Conservation (phyloP, 169 alveolate genomes). For the Eimeria zaria region DNA sequence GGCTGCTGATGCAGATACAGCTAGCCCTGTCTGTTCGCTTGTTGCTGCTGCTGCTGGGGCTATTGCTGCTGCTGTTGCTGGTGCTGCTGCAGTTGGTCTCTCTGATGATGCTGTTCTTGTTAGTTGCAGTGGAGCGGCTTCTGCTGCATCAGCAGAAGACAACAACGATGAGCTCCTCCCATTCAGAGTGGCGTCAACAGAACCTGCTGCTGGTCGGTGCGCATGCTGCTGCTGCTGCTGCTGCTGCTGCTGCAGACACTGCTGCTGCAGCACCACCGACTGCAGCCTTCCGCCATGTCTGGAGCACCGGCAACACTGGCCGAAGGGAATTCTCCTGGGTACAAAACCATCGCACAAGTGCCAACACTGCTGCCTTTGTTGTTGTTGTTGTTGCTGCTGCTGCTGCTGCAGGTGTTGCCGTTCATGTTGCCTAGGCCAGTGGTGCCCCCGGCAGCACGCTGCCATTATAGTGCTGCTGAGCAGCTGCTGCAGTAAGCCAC, state of each 20-base stretch:
- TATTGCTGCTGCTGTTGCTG: slow-evolving; percentile 29
- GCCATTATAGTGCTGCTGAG: neutral
- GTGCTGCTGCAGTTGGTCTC: neutral
- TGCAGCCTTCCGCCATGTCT: neutral
- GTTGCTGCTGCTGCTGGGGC: slow-evolving; percentile 25
- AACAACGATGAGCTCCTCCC: neutral
- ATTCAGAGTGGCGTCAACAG: neutral
- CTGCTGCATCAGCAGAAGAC: neutral
- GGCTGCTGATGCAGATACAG: neutral
- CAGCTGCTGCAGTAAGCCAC: neutral
- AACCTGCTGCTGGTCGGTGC: neutral
- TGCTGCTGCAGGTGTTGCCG: slow-evolving; percentile 8
- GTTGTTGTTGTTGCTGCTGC: slow-evolving; percentile 27
- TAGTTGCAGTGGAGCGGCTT: neutral
- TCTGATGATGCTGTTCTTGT: neutral
- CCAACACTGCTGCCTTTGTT: neutral
- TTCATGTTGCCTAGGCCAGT: neutral
- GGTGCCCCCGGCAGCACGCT: neutral
- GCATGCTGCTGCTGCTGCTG: slow-evolving; percentile 32
- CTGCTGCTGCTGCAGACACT: neutral
- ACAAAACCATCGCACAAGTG: neutral
- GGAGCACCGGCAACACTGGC: slow-evolving; percentile 3
- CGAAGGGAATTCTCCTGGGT: neutral
- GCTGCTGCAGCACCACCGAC: neutral
- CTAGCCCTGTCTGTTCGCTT: neutral